A percentile compares a stretch with the other conserved stretches of the same genome.
These are phyloP conservation scores for Alternaria gaisen DNA, from an alignment of 2,329 filamentous ascomycete genomes.

Conservation along the genomic window DNA sequence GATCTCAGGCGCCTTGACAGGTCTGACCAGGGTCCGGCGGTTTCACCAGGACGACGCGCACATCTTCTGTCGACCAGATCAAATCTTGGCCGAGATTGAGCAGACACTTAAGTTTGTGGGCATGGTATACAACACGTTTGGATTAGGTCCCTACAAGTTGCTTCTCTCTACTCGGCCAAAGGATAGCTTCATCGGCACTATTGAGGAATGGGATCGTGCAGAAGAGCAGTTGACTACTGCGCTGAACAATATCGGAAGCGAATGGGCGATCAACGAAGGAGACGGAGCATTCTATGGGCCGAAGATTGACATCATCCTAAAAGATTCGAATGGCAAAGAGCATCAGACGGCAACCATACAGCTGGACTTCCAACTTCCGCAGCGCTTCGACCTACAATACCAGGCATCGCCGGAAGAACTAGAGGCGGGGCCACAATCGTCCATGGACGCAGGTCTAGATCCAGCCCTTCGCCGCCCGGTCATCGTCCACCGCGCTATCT, in stretches of 20 bases:
- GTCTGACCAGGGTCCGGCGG: conserved; percentile 81
- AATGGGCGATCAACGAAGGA: conserved; percentile 79
- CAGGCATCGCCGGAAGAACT: conserved; percentile 71
- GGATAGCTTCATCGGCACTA: conserved; percentile 78
- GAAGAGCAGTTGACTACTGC: conserved; percentile 72
- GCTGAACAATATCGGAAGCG: conserved; percentile 68
- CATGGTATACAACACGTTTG: conserved; percentile 74
- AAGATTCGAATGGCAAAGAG: conserved; percentile 78
- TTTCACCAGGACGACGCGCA: conserved; percentile 94
- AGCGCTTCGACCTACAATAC: conserved; percentile 81
- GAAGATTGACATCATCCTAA: conserved; percentile 87
- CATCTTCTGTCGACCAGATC: conserved; percentile 83
- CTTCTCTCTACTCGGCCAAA: conserved; percentile 80
- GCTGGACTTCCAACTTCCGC: conserved; percentile 87
- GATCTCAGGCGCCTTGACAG: conserved; percentile 80
- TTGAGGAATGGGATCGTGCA: conserved; percentile 74
- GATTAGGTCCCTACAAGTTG: conserved; percentile 76
- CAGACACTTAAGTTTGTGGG: conserved; percentile 78
- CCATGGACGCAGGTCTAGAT: conserved; percentile 50
- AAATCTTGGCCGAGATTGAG: conserved; percentile 78
- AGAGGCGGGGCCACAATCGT: conserved; percentile 62
- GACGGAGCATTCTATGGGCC: conserved; percentile 92
- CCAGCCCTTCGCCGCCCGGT: conserved; percentile 64
- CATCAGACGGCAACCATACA: conserved; percentile 91
- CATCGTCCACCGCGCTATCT: conserved; percentile 83